These are phyloP conservation scores for Epichloe coenophiala DNA, from an alignment of 2,329 filamentous ascomycete genomes.

Conservation along the genomic window DNA sequence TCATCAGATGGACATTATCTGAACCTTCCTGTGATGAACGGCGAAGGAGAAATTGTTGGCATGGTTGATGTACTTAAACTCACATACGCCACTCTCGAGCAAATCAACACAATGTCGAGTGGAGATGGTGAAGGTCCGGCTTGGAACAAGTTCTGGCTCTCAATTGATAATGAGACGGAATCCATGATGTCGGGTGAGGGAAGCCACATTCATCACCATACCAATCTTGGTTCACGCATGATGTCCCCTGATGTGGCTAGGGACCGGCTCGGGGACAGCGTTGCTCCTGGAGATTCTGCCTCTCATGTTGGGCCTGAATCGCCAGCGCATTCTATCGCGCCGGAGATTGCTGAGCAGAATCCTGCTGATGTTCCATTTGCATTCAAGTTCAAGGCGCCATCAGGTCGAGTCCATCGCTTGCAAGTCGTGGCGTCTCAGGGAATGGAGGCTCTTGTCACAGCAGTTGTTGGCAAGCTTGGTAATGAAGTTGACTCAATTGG, in stretches of 20 bases:
- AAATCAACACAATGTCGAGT: conserved; percentile 90
- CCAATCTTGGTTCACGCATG: conserved; percentile 54
- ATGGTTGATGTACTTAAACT: conserved; percentile 99
- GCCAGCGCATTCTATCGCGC: conserved; percentile 52
- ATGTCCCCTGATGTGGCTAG: conserved; percentile 68
- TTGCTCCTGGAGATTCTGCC: conserved; percentile 86
- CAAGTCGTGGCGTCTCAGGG: conserved; percentile 74
- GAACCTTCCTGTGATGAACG: conserved; percentile 97
- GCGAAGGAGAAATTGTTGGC: conserved; percentile 89
- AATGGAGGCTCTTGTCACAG: conserved; percentile 62
- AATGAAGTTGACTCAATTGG: conserved; percentile 72
- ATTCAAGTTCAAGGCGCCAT: conserved; percentile 98
- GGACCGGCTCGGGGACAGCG: conserved; percentile 64
- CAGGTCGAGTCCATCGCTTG: conserved; percentile 82
- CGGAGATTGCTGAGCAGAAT: conserved; percentile 36
- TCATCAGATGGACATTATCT: conserved; percentile 84
- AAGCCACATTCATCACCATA: conserved; percentile 53
- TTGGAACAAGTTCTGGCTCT: conserved; percentile 99
- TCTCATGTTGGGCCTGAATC: conserved; percentile 80
- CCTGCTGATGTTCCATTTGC: conserved; percentile 70
- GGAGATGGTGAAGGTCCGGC: conserved; percentile 86
- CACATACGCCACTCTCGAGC: conserved; percentile 93
- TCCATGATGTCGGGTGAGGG: conserved; percentile 91
- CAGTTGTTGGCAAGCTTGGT: conserved; percentile 75
- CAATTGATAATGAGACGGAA: conserved; percentile 85